phyloP scores from a whole-genome alignment of 2,329 filamentous ascomycete species.

The Daldinia sp. region DNA sequence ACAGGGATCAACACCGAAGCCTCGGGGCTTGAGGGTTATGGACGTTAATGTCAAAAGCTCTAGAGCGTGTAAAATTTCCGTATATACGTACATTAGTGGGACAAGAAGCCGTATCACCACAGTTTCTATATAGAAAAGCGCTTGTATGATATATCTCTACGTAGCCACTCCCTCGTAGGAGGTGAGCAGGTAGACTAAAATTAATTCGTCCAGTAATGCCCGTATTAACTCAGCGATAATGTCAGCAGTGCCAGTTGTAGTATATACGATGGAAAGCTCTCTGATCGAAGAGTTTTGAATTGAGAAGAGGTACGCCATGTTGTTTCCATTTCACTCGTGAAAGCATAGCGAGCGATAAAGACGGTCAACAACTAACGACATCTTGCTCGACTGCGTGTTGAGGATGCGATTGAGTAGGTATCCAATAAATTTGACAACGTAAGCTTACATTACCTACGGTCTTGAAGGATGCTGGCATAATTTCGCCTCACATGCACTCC shows the following conservation, averaged over 20 bases:
- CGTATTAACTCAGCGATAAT: neutral
- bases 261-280: neutral
- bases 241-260: neutral
- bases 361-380: no score
- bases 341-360: no score
- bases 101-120: neutral
- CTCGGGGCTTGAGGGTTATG: neutral
- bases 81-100: neutral
- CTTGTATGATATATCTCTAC: neutral
- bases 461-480: no score
- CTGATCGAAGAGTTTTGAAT: no score
- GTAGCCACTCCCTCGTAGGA: no score
- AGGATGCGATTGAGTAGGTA: no score
- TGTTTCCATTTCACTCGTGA: no score
- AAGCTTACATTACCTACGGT: no score
- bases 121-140: neutral
- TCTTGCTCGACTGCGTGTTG: no score
- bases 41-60: neutral
- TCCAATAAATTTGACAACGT: no score
- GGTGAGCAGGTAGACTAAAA: neutral
- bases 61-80: neutral
- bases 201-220: neutral
- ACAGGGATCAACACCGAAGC: neutral
- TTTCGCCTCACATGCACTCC: no score
- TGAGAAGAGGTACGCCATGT: no score